Evolutionary conservation across 1,139 yeast genomes (phyloP), one percentile per base, ranked within the genome.

Genomic region (Candida tunisiensis): DNA sequence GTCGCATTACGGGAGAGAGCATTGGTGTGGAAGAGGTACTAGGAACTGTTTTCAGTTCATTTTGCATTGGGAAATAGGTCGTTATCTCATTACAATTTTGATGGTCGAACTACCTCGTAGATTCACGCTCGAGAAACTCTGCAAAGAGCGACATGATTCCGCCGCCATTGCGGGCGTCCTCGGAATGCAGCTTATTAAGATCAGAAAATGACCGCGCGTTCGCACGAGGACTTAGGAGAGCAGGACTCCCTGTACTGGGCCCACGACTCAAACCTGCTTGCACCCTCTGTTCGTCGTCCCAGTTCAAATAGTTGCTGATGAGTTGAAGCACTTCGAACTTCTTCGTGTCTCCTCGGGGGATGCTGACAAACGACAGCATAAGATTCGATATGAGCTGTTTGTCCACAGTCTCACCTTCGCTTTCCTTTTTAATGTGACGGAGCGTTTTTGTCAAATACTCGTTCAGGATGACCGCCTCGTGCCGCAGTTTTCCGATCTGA

Each of bases 401-500:
- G 46, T 85, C 96, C 1, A 85, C 82, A 6, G 74, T 63, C 31
- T 77, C 83, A 5, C 79, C 69, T 31, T 71, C 72, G 29, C 77
- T 66, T 28, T 66, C 72, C 40, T 74, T 72, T 43, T 83, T 83
- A 33, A 88, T 70, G 50, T 85, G 58, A 11, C 83, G 70, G 33
- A 91, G 55, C 2, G 96, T 92, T 45, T 88, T 85, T 11, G 93
- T 83, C 32, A 88, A 56, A 54, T 88, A 98, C 45, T 88, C 98
- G 47, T 88, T 88, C 31, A 85, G 56, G 18, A 82, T 80, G n/a
- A 88, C 88, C 2, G 93, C 92, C 51, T 88, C 96, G 47, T 88
- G 96, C 30, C 96, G 69, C 29, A 88, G 62, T 47, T 88, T 88
- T 4, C 96, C 96, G 28, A 88, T 69, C 29, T 73, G 64, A 16